Percentiles rank a stretch among this genome's conserved stretches.
phyloP scores from a whole-genome alignment of 352 stramenopile genomes.

The Phytophthora cryptogea region DNA sequence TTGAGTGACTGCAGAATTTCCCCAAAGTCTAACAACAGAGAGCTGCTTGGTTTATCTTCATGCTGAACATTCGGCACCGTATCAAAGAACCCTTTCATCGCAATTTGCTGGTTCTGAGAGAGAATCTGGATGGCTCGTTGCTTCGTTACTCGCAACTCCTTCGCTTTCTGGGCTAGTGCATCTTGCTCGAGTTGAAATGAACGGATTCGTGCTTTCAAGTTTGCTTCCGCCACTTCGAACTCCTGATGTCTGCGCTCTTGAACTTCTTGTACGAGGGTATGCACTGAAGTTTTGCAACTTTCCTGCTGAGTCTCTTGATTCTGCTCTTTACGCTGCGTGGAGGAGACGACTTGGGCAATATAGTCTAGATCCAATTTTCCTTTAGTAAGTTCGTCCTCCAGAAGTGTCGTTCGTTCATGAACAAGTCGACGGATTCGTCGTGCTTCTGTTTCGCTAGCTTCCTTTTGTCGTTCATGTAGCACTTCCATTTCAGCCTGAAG shows the following conservation, averaged over 20 bases:
- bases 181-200: constrained; percentile 52
- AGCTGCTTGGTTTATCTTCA: not conserved
- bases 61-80: not conserved
- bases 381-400: constrained; percentile 56
- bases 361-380: constrained; percentile 51
- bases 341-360: constrained; percentile 45
- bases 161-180: constrained; percentile 30
- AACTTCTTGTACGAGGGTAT: constrained; percentile 38
- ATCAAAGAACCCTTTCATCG: constrained; percentile 56
- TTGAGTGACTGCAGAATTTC: constrained; percentile 44
- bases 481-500: constrained; percentile 55
- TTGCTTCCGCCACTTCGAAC: constrained; percentile 37
- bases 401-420: constrained; percentile 43
- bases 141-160: constrained; percentile 42
- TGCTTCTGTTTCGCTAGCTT: constrained; percentile 43
- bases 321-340: constrained; percentile 9
- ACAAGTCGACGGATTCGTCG: constrained; percentile 47
- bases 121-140: constrained; percentile 60
- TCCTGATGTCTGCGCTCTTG: constrained; percentile 39
- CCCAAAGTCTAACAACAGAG: constrained; percentile 38
- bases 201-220: constrained; percentile 40
- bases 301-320: constrained; percentile 14
- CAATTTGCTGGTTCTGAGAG: constrained; percentile 59
- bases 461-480: constrained; percentile 46
- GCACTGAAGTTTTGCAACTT: constrained; percentile 15